phyloP scores from a whole-genome alignment of 169 alveolate genomes.

The Cyclospora cayetanensis region DNA sequence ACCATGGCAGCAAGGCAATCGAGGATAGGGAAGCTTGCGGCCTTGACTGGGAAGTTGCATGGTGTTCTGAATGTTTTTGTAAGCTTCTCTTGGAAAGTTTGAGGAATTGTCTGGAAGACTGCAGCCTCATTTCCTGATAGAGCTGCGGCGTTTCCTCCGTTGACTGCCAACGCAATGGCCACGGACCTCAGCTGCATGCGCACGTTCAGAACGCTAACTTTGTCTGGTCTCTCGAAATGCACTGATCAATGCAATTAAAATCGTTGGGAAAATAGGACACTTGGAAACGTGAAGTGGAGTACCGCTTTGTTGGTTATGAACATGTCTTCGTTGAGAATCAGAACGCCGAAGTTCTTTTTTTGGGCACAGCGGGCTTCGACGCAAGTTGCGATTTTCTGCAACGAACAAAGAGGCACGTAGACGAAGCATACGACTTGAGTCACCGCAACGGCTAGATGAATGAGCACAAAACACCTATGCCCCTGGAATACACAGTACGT shows the following conservation, averaged over 20 bases:
- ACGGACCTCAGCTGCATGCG: background rate
- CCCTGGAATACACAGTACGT: background rate
- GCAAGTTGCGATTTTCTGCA: constrained; percentile 84
- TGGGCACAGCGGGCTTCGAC: constrained; percentile 85
- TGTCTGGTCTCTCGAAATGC: background rate
- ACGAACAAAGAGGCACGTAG: background rate
- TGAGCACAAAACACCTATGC: background rate
- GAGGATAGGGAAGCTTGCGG: constrained; percentile 34
- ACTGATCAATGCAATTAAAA: background rate
- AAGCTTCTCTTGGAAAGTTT: constrained; percentile 14
- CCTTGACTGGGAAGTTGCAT: background rate
- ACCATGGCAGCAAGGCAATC: constrained; percentile 38
- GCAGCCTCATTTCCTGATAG: background rate
- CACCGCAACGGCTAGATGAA: background rate
- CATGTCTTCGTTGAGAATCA: constrained; percentile 73
- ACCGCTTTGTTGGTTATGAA: constrained; percentile 50
- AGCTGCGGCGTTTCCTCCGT: background rate
- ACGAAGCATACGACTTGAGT: background rate
- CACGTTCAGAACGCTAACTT: background rate
- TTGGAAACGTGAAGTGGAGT: background rate
- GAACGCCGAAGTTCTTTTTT: constrained; percentile 89
- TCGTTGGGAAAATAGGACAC: background rate
- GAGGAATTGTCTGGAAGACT: background rate
- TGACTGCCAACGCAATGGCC: background rate
- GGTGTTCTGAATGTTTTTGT: background rate